Evolutionary conservation across 1,284 basidiomycete species (phyloP).

Genomic region (Malassezia brasiliensis): DNA sequence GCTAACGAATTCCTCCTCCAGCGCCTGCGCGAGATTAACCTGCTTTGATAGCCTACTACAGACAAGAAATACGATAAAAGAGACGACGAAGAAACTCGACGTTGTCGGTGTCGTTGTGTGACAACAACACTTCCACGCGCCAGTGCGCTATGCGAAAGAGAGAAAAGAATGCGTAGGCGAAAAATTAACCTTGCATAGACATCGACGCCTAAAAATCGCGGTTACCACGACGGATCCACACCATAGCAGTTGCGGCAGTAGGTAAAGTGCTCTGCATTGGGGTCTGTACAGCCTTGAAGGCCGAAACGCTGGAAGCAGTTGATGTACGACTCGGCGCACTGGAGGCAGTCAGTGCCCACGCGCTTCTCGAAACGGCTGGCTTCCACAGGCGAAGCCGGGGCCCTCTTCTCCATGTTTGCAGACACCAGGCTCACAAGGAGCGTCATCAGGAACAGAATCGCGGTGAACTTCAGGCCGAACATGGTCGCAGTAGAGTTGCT

Average conservation of each 20-base stretch:
- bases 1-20: slow-evolving; percentile 9
- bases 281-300: slow-evolving; percentile 9
- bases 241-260: slow-evolving; percentile 17
- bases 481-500: background rate
- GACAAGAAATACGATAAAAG: too few species aligned
- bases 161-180: too few species aligned
- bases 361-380: background rate
- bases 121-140: too few species aligned
- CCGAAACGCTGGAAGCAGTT: slow-evolving; percentile 17
- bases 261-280: slow-evolving; percentile 14
- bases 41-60: background rate
- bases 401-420: background rate
- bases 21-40: slow-evolving; percentile 9
- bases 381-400: background rate
- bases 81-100: too few species aligned
- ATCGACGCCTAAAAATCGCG: too few species aligned
- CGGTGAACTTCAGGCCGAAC: background rate
- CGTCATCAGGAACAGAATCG: background rate
- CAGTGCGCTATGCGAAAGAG: too few species aligned
- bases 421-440: background rate
- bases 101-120: too few species aligned
- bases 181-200: too few species aligned
- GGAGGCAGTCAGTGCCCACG: background rate
- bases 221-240: slow-evolving; percentile 10
- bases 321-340: slow-evolving; percentile 15